Percentiles rank a stretch among this genome's conserved stretches.
phyloP scores from a whole-genome alignment of 805 yeast genomes.

The Ogataea pilisensis region DNA sequence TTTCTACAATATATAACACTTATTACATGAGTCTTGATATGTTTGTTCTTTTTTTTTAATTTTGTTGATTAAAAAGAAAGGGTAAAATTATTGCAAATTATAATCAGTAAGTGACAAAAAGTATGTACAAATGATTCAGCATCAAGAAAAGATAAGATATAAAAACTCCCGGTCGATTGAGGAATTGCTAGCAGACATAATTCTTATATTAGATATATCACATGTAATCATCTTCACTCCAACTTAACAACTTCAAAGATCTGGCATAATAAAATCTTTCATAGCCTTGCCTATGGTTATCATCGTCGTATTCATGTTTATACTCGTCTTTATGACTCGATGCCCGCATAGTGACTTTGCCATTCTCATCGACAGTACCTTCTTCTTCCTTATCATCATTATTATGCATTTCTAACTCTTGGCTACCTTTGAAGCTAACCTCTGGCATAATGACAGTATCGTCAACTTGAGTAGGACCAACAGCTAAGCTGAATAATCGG shows the following conservation, averaged over 20 bases:
- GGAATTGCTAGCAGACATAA: not conserved
- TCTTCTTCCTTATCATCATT: not conserved
- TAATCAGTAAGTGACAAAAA: too few relatives aligned
- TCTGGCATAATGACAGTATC: conserved; percentile 28
- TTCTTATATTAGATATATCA: not conserved
- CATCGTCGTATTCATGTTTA: conserved; percentile 25
- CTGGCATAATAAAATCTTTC: conserved; percentile 25
- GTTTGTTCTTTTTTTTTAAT: too few relatives aligned
- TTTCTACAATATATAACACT: too few relatives aligned
- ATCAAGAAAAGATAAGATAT: too few relatives aligned
- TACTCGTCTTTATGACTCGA: not conserved
- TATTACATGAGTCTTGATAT: too few relatives aligned
- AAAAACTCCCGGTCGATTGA: too few relatives aligned
- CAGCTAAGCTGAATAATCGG: conserved; percentile 22
- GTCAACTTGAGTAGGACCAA: conserved; percentile 29
- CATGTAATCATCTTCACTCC: conserved; percentile 5
- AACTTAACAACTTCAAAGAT: conserved; percentile 16
- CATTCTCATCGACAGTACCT: not conserved
- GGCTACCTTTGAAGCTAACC: conserved; percentile 26
- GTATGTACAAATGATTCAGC: not conserved
- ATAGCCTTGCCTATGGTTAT: conserved; percentile 23
- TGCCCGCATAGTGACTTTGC: conserved; percentile 5
- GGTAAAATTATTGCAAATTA: too few relatives aligned
- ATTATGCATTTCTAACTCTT: conserved; percentile 9
- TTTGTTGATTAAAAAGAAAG: too few relatives aligned